These are phyloP conservation scores for Uronychia binucleata DNA, from an alignment of 73 alveolate species.

Conservation along the genomic window DNA sequence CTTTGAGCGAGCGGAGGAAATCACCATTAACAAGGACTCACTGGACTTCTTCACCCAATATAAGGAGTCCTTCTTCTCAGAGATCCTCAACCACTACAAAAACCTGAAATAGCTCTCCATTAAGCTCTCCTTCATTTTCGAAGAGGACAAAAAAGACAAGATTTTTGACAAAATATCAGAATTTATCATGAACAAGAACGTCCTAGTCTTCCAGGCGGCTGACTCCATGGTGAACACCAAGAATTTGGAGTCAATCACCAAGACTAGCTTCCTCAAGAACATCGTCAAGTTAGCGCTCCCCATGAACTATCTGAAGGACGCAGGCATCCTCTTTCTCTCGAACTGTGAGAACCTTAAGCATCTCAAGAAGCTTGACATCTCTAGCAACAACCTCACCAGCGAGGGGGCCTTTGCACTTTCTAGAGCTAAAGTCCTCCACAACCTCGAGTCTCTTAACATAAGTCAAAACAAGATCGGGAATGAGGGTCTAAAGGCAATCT, in stretches of 20 bases:
- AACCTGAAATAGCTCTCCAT: constrained; percentile 38
- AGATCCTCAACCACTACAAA: constrained; percentile 57
- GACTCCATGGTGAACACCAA: constrained; percentile 31
- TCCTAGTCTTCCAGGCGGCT: constrained; percentile 20
- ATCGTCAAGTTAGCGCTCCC: constrained; percentile 25
- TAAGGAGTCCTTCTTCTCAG: constrained; percentile 48
- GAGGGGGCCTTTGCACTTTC: constrained; percentile 39
- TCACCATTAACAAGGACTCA: constrained; percentile 48
- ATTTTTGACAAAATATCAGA: constrained; percentile 33
- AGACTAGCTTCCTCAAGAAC: constrained; percentile 26
- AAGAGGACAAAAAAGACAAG: constrained; percentile 48
- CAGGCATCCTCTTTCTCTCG: constrained; percentile 27
- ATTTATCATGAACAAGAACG: constrained; percentile 21
- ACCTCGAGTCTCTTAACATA: constrained; percentile 14
- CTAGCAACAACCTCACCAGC: constrained; percentile 24
- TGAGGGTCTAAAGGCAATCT: constrained; percentile 21
- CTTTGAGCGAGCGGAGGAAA: constrained; percentile 63
- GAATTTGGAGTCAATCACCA: constrained; percentile 34
- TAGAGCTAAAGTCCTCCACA: constrained; percentile 13
- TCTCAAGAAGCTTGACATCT: constrained; percentile 38
- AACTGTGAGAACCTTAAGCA: constrained; percentile 23
- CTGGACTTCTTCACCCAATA: constrained; percentile 29
- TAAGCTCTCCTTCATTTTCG: constrained; percentile 44
- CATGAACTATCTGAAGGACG: constrained; percentile 31
- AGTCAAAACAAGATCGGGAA: constrained; percentile 45